Evolutionary conservation across 2,329 filamentous ascomycete genomes (phyloP), one percentile per base, ranked within the genome.

Genomic region (Aspergillus tubingensis): DNA sequence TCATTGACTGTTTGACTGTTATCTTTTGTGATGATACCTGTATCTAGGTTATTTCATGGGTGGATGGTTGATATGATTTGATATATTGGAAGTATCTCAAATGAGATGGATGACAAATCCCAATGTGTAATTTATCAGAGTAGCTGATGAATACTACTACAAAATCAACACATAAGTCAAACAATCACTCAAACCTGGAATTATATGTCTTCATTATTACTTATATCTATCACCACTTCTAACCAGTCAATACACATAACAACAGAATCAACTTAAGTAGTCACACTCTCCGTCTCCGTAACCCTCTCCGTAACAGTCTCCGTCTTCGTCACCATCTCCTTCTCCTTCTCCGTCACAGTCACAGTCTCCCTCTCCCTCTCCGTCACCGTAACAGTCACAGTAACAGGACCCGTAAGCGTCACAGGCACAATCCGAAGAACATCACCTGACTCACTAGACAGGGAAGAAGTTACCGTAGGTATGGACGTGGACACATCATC

Each of bases 341-440:
- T 62, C 21, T 60, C 50, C 17, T 62, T 67, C 5, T 59, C 58
- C 1, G 65, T 30, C 10, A 57, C 60, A 2, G 64, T 67, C 23
- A 57, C 60, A 2, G 64, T 67, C 23, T 58, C 56, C 0, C 44
- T 62, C 23, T 60, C 50, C 17, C 62, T 67, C 5, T 59, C 59
- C 1, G 65, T 30, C 10, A 57, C 60, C 1, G 64, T 67, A 21
- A 69, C 32, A 4, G 67, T 66, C 15, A 65, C 52, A 6, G 65
- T 61, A 25, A 44, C 55, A 17, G 64, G 50, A 4, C 61, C 64
- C 32, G 58, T 11, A 1, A 59, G 67, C 2, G 63, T 66, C 39
- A 67, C 19, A 7, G 64, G 65, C 7, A 62, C 53, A 5, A 68
- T 49, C 19, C 25, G 50, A 11, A 67, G 36, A 5, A 49, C 54